phyloP scores from a whole-genome alignment of 345 rosid genomes.

The Brassica nigra region DNA sequence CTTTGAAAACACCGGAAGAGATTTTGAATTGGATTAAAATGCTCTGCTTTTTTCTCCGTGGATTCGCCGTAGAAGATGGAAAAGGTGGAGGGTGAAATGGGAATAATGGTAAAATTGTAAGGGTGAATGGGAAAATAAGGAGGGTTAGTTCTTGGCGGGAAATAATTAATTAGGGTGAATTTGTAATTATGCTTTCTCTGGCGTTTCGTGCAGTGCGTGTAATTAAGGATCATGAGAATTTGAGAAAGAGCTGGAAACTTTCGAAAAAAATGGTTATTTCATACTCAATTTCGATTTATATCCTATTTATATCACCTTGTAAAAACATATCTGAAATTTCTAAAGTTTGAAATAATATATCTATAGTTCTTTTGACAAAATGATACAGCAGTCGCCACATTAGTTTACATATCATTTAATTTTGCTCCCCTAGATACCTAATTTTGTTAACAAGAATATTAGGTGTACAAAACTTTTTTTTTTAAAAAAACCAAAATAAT shows the following conservation, averaged over 20 bases:
- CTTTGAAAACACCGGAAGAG: background rate
- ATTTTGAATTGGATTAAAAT: constrained; percentile 33
- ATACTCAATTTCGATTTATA: too few relatives aligned
- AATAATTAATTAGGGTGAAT: constrained; percentile 27
- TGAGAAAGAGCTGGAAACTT: background rate
- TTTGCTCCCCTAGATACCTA: too few relatives aligned
- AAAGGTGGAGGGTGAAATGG: constrained; percentile 20
- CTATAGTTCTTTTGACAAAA: too few relatives aligned
- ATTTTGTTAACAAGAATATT: too few relatives aligned
- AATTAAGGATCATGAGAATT: constrained; percentile 17
- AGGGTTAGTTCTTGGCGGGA: constrained; percentile 21
- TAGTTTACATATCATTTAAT: too few relatives aligned
- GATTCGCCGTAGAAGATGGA: background rate
- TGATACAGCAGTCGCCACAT: too few relatives aligned
- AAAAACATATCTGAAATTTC: too few relatives aligned
- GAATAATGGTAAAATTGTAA: constrained; percentile 6
- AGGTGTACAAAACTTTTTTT: too few relatives aligned
- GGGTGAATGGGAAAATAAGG: constrained; percentile 10
- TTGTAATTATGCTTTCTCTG: constrained; percentile 34
- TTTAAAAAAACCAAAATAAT: too few relatives aligned
- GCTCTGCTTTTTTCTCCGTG: background rate
- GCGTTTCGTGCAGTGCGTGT: constrained; percentile 32
- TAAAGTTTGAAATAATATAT: too few relatives aligned
- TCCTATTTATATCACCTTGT: too few relatives aligned
- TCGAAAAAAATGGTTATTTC: too few relatives aligned